Evolutionary conservation across 805 yeast species (phyloP), one percentile per base, ranked within the genome.

Genomic region (Ogataea salicorniae): DNA sequence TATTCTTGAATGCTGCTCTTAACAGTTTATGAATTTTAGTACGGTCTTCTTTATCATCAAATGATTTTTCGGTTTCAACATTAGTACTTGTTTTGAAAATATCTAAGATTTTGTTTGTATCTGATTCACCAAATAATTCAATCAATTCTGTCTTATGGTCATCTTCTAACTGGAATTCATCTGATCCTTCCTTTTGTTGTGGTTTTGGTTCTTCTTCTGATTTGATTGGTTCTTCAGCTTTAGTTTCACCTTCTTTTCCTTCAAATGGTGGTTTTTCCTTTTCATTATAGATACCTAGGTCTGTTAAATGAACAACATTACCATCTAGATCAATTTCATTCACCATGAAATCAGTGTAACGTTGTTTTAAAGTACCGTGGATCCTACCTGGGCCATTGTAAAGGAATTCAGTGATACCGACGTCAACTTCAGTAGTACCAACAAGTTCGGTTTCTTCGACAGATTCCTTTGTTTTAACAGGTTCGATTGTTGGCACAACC

Each of bases 321-420:
- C 87, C 95, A 20, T 78, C 68, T 31, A 68, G 56, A 50, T 75
- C 84, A 47, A 94, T 84, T 66, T 94, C 99, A 66, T 90, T 88
- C 40, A 94, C 99, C 61, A 88, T 75, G 63, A 94, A 94, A 63
- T 94, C 99, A 13, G 96, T 84, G 67, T 90, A 91, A 51, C 97
- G 73, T 61, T 87, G 95, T 65, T 94, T 94, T 57, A 94, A 72
- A 14, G 77, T 74, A 2, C 98, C 99, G 16, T 65, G 63, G 53
- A 94, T 88, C 3, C 97, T 95, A 9, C 72, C 65, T 23, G 72
- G 57, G 5, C 70, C 74, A 2, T 72, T 62, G 42, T 80, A 79
- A 34, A 89, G 67, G 57, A 71, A 91, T 44, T 79, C 79, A 1
- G 88, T 81, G 53, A 94, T 92, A 6, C 99, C 99, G 9, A 94